Evolutionary conservation across 2,329 filamentous ascomycete species (phyloP).

Genomic region (Alternaria longipes): DNA sequence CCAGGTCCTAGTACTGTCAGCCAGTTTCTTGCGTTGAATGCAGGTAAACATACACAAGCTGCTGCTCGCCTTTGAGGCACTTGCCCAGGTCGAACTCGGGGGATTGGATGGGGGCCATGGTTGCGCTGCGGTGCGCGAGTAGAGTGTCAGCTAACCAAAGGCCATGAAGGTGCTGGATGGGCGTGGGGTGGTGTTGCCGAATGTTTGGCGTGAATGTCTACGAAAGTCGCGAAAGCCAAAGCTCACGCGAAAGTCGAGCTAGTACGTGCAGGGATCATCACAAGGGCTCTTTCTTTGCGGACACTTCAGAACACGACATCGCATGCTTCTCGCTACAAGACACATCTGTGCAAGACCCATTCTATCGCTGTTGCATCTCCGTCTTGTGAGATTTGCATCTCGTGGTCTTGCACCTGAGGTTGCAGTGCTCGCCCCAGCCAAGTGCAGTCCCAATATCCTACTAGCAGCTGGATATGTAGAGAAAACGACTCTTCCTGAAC

Average conservation of each 20-base stretch:
- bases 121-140: conserved; percentile 48
- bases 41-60: conserved; percentile 74
- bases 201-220: conserved; percentile 37
- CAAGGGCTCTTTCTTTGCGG: conserved; percentile 12
- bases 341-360: not conserved
- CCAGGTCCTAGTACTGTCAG: conserved; percentile 67
- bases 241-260: conserved; percentile 28
- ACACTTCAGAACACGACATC: not conserved
- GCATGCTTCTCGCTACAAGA: not conserved
- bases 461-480: not conserved
- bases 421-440: not conserved
- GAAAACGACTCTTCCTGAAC: not conserved
- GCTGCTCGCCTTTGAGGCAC: conserved; percentile 81
- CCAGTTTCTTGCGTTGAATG: not conserved
- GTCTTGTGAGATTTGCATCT: not conserved
- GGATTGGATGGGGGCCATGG: conserved; percentile 47
- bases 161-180: conserved; percentile 39
- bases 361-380: not conserved
- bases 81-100: conserved; percentile 78
- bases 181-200: conserved; percentile 25
- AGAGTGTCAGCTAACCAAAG: conserved; percentile 38
- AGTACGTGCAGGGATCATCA: conserved; percentile 22
- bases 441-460: not conserved
- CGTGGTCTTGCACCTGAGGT: not conserved
- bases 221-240: conserved; percentile 26